Percentiles rank a stretch among this genome's conserved stretches.
Conservation (phyloP, 352 stramenopile species). For the Pythium volutum region DNA sequence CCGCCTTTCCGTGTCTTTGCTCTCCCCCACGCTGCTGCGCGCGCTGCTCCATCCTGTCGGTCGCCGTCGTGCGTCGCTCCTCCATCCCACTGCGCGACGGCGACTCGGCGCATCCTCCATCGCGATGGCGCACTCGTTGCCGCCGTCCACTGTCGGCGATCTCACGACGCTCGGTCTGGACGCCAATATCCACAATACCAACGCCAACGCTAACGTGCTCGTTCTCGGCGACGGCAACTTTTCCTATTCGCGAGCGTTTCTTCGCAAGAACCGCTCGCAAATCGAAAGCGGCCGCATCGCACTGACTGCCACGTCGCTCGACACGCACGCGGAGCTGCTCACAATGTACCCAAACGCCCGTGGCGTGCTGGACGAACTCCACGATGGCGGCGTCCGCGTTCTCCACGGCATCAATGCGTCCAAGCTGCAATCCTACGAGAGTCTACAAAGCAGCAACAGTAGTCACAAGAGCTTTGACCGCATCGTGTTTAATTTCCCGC, state of each 20-base stretch:
- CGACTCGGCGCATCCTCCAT: slow-evolving; percentile 1
- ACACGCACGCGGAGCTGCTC: slow-evolving; percentile 60
- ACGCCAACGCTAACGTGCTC: slow-evolving; percentile 36
- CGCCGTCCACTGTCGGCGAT: slow-evolving; percentile 32
- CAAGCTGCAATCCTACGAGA: slow-evolving; percentile 42
- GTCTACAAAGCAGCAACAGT: not conserved
- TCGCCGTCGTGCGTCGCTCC: slow-evolving; percentile 5
- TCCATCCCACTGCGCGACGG: slow-evolving; percentile 6
- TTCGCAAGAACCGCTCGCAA: slow-evolving; percentile 41
- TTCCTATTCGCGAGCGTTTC: slow-evolving; percentile 73
- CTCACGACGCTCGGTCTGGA: slow-evolving; percentile 50
- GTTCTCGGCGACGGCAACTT: slow-evolving; percentile 86
- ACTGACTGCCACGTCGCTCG: slow-evolving; percentile 64
- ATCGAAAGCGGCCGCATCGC: slow-evolving; percentile 19
- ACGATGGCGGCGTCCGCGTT: slow-evolving; percentile 42
- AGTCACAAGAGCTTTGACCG: slow-evolving; percentile 39
- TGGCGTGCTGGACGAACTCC: slow-evolving; percentile 55
- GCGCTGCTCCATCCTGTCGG: slow-evolving; percentile 1
- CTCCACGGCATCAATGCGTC: slow-evolving; percentile 75
- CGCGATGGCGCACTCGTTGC: not conserved
- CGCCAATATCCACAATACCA: not conserved
- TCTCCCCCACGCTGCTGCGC: slow-evolving; percentile 12
- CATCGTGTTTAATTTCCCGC: slow-evolving; percentile 88
- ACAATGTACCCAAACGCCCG: slow-evolving; percentile 69
- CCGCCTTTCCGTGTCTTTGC: not conserved